Base-by-base conservation (phyloP, 169 alveolate genomes). In the Perkinsus chesapeaki region DNA sequence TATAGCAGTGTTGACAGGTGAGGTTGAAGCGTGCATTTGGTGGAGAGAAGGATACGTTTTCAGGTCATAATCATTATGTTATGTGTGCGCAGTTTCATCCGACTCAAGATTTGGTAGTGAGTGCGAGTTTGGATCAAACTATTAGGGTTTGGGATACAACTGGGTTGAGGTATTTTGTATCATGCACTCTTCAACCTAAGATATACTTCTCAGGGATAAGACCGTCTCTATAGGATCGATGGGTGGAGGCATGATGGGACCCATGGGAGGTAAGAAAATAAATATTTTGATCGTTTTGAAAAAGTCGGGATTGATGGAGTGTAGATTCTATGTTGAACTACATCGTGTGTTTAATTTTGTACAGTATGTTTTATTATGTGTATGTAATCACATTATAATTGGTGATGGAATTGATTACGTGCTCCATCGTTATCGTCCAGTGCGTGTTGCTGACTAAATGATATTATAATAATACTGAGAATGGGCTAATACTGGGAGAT, bases 1-100 rank as follows among this genome's bases (percentile, higher is more conserved):
- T 39, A 82, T 95, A 0, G 91, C 94, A 27, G 93, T 91, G 9
- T 38, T 39, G 36, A 48, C 47, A 12, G 73, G 39, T 48, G 37
- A 0, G 93, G 5, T 48, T 73, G 96, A 97, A 47, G 95, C 93
- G 73, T 94, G 97, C 94, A 94, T 97, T 60, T 98, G 99, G 39
- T 97, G 96, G 39, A 47, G 9, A 47, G 9, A 10, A 47, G 12
- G 36, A 60, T 23, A 3, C 31, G 27, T 95, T 98, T 31, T 97
- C 99, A 3, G 99, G 99, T 0, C 99, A 98, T 96, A 97, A 97
- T 94, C 99, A 98, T 95, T 98, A 98, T 95, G 99, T 99, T 19
- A 99, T 99, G 99, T 96, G 99, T 93, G 99, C 99, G 23, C 96
- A 95, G 82, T 99, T 99, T 95, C 99, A 99, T 94, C 99, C 99